These are phyloP conservation scores for Talaromyces sp. DNA, from an alignment of 2,329 filamentous ascomycete genomes.

Conservation along the genomic window DNA sequence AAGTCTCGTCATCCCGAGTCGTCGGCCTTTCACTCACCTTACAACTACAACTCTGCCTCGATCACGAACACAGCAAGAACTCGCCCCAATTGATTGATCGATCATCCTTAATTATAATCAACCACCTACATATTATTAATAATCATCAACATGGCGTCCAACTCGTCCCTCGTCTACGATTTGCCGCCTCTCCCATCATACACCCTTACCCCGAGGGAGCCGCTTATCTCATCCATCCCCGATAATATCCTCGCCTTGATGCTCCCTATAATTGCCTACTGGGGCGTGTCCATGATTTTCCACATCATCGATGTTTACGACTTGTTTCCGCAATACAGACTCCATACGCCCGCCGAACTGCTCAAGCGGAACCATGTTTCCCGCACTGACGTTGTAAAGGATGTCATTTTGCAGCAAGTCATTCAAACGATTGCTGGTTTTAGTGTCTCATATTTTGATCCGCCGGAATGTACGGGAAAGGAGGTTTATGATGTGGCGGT, in stretches of 20 bases:
- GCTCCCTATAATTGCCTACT: conserved; percentile 80
- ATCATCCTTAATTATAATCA: neutral
- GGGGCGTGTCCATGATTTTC: conserved; percentile 79
- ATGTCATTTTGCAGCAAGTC: conserved; percentile 87
- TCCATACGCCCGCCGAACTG: conserved; percentile 93
- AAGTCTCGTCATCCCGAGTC: neutral
- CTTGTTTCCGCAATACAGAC: conserved; percentile 81
- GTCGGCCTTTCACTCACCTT: neutral
- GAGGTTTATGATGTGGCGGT: conserved; percentile 83
- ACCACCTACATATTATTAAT: neutral
- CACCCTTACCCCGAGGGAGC: conserved; percentile 64
- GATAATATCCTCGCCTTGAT: conserved; percentile 77
- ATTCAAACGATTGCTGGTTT: conserved; percentile 75
- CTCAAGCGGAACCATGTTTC: conserved; percentile 80
- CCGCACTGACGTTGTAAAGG: conserved; percentile 78
- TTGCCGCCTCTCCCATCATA: conserved; percentile 86
- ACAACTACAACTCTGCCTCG: neutral
- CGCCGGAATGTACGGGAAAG: conserved; percentile 68
- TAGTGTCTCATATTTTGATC: conserved; percentile 67
- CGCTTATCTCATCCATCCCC: conserved; percentile 72
- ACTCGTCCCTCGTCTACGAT: conserved; percentile 43
- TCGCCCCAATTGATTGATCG: neutral
- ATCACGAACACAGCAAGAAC: neutral
- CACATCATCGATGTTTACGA: conserved; percentile 83
- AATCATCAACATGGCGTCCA: conserved; percentile 31